Evolutionary conservation across 148 eudicot species (phyloP).

Genomic region (Heliosperma pusillum): DNA sequence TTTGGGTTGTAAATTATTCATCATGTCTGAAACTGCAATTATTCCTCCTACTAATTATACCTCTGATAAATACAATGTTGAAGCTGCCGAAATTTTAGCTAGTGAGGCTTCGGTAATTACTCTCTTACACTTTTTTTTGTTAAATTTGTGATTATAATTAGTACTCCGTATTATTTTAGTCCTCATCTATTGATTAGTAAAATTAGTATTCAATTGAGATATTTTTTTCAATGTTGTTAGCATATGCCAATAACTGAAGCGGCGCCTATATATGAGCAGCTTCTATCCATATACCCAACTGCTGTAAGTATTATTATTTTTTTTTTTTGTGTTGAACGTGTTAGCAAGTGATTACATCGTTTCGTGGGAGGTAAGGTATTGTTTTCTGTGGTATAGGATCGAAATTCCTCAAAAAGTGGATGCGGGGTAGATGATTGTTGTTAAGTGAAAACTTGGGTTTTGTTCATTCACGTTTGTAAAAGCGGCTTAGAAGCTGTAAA

Average conservation of each 20-base stretch:
- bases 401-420: not conserved
- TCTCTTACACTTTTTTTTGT: not conserved
- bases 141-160: not conserved
- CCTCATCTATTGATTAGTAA: not conserved
- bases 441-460: no score
- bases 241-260: constrained; percentile 74
- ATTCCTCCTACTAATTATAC: not conserved
- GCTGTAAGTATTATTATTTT: constrained; percentile 50
- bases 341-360: no score
- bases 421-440: no score
- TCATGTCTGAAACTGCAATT: constrained; percentile 15
- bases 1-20: not conserved
- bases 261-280: constrained; percentile 78
- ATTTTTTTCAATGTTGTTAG: constrained; percentile 43
- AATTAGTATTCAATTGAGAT: no score
- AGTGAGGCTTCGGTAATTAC: constrained; percentile 66
- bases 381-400: not conserved
- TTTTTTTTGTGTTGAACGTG: not conserved
- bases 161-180: not conserved
- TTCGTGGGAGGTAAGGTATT: not conserved
- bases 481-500: no score
- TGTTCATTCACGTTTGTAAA: no score
- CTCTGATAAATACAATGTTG: constrained; percentile 53
- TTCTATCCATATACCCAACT: constrained; percentile 77
- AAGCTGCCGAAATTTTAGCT: constrained; percentile 85